These are phyloP conservation scores for Fusarium sp. DNA, from an alignment of 2,329 filamentous ascomycete genomes.

Conservation along the genomic window DNA sequence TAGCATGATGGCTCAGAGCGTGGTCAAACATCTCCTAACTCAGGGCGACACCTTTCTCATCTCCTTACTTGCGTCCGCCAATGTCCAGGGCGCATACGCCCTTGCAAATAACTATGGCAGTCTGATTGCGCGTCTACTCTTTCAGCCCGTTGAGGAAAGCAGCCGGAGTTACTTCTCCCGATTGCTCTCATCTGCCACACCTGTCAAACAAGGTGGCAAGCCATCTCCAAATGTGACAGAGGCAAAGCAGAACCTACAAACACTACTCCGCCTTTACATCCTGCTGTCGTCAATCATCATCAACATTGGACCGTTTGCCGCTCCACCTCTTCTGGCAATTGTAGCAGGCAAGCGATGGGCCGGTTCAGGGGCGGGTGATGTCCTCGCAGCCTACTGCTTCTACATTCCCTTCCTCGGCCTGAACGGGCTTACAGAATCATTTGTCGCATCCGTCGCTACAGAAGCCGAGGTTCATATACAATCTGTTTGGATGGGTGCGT, in stretches of 20 bases:
- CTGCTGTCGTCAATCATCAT: conserved; percentile 80
- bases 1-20: conserved; percentile 89
- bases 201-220: conserved; percentile 36
- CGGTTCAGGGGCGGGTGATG: conserved; percentile 77
- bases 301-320: conserved; percentile 80
- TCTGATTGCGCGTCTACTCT: conserved; percentile 87
- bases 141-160: conserved; percentile 96
- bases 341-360: conserved; percentile 86
- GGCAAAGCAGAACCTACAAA: conserved; percentile 68
- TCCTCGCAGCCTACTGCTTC: conserved; percentile 87
- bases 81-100: conserved; percentile 91
- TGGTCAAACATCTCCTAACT: conserved; percentile 93
- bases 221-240: conserved; percentile 55
- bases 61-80: conserved; percentile 80
- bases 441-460: conserved; percentile 89
- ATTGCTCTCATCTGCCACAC: conserved; percentile 68
- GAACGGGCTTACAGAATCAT: conserved; percentile 93
- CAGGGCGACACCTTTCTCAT: conserved; percentile 95
- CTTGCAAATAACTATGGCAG: conserved; percentile 96
- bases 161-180: conserved; percentile 91
- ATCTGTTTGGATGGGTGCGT: conserved; percentile 86
- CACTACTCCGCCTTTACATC: conserved; percentile 80
- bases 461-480: conserved; percentile 82
- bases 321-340: conserved; percentile 80
- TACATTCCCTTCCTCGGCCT: conserved; percentile 94